Percentiles rank a stretch among this genome's conserved stretches.
Evolutionary conservation across 768 basidiomycete species (phyloP).

Genomic region (Phaeotremella skinneri): DNA sequence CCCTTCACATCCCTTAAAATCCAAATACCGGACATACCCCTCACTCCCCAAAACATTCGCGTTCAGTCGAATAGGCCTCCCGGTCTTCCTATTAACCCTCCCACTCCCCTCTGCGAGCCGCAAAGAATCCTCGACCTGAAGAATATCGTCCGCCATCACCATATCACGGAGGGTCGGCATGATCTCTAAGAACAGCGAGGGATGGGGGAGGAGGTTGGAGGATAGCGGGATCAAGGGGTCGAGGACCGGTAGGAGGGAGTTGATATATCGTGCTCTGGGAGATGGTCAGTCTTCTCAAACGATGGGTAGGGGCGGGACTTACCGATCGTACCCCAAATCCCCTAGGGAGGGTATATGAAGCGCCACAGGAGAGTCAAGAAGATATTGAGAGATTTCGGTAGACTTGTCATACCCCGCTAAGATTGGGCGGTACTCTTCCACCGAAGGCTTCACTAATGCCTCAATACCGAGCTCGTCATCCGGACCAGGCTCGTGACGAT

Average conservation of each 20-base stretch:
- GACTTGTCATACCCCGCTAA: slow-evolving; percentile 18
- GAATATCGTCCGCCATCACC: slow-evolving; percentile 63
- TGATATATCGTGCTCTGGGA: slow-evolving; percentile 30
- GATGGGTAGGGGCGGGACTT: slow-evolving; percentile 11
- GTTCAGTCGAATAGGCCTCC: slow-evolving; percentile 36
- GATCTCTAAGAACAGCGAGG: slow-evolving; percentile 64
- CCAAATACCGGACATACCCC: slow-evolving; percentile 36
- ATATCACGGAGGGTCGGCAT: slow-evolving; percentile 67
- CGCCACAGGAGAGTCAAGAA: slow-evolving; percentile 5
- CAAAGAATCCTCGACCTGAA: slow-evolving; percentile 35
- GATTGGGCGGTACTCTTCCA: slow-evolving; percentile 21
- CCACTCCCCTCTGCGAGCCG: slow-evolving; percentile 35
- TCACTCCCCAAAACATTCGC: slow-evolving; percentile 6
- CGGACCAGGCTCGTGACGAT: slow-evolving; percentile 48
- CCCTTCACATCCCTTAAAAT: slow-evolving; percentile 17
- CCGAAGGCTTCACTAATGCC: slow-evolving; percentile 28
- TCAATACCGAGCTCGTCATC: slow-evolving; percentile 40
- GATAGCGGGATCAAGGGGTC: slow-evolving; percentile 56
- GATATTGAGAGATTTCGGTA: slow-evolving; percentile 10
- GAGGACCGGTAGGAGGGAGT: slow-evolving; percentile 53
- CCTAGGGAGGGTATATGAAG: neutral
- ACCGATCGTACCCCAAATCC: slow-evolving; percentile 53
- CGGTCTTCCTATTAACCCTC: slow-evolving; percentile 43
- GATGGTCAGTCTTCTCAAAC: slow-evolving; percentile 35
- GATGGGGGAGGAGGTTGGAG: slow-evolving; percentile 55